A percentile compares a stretch with the other conserved stretches of the same genome.
phyloP scores from a whole-genome alignment of 1,284 basidiomycete species.

The Boletus mariae region DNA sequence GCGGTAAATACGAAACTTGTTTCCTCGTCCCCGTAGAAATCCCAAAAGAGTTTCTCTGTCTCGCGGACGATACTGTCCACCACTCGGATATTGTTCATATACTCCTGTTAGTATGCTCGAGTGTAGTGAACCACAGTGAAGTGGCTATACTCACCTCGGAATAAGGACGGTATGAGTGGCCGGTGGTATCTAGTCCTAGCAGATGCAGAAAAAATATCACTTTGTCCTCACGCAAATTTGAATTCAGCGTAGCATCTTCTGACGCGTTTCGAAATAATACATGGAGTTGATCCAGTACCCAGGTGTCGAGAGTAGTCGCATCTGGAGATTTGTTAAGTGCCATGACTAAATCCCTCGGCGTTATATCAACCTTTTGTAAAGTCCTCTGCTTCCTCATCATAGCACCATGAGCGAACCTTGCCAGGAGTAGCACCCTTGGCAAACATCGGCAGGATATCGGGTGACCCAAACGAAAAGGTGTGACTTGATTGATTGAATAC shows the following conservation, averaged over 20 bases:
- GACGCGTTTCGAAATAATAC: slow-evolving; percentile 63
- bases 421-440: slow-evolving; percentile 67
- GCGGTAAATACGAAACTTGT: slow-evolving; percentile 86
- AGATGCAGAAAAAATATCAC: slow-evolving; percentile 85
- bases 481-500: slow-evolving; percentile 81
- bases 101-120: slow-evolving; percentile 51
- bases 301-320: slow-evolving; percentile 74
- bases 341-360: background rate
- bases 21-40: slow-evolving; percentile 66
- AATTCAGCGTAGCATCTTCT: slow-evolving; percentile 44
- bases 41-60: slow-evolving; percentile 59
- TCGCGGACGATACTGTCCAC: slow-evolving; percentile 77
- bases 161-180: slow-evolving; percentile 84
- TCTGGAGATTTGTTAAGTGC: slow-evolving; percentile 42
- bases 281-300: slow-evolving; percentile 72
- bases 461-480: slow-evolving; percentile 84
- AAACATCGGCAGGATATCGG: slow-evolving; percentile 91
- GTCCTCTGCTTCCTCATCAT: slow-evolving; percentile 77
- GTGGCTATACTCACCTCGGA: slow-evolving; percentile 48
- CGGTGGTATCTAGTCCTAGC: slow-evolving; percentile 83
- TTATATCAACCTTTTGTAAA: slow-evolving; percentile 67
- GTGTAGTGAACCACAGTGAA: background rate
- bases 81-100: slow-evolving; percentile 80
- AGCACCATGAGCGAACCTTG: slow-evolving; percentile 74
- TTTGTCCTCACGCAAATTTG: slow-evolving; percentile 51